Evolutionary conservation across 1,284 basidiomycete species (phyloP).

Genomic region (Agroathelia rolfsii): DNA sequence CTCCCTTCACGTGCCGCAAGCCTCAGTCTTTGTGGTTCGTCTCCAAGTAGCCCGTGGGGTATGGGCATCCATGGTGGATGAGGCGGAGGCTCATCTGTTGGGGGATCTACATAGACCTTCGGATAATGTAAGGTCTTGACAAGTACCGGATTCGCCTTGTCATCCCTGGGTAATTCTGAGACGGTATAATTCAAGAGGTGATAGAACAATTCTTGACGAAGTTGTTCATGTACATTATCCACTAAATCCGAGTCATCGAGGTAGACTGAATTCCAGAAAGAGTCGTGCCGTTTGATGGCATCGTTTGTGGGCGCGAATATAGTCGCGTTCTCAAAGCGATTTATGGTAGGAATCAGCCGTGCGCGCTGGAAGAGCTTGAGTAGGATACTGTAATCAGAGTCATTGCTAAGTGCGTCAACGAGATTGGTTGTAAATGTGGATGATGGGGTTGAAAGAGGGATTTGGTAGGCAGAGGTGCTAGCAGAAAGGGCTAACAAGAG

Average conservation of each 20-base stretch:
- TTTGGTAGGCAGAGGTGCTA: slow-evolving; percentile 11
- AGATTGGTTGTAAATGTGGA: slow-evolving; percentile 44
- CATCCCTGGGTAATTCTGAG: slow-evolving; percentile 31
- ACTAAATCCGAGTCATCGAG: slow-evolving; percentile 26
- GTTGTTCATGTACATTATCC: slow-evolving; percentile 80
- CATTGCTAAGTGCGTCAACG: slow-evolving; percentile 68
- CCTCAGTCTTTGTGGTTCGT: slow-evolving; percentile 76
- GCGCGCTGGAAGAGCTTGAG: slow-evolving; percentile 78
- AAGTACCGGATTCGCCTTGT: slow-evolving; percentile 26
- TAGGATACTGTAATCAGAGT: slow-evolving; percentile 74
- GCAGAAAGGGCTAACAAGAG: slow-evolving; percentile 20
- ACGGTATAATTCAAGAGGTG: slow-evolving; percentile 88
- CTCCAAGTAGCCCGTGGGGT: slow-evolving; percentile 73
- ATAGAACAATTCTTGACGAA: slow-evolving; percentile 90
- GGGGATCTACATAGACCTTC: slow-evolving; percentile 38
- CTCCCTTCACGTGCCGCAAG: slow-evolving; percentile 40
- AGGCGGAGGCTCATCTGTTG: slow-evolving; percentile 58
- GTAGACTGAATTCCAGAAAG: slow-evolving; percentile 29
- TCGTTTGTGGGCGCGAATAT: slow-evolving; percentile 94
- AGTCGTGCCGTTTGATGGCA: slow-evolving; percentile 60
- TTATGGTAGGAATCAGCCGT: slow-evolving; percentile 86
- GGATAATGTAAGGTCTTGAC: slow-evolving; percentile 70
- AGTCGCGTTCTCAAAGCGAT: slow-evolving; percentile 73
- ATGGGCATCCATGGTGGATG: slow-evolving; percentile 79
- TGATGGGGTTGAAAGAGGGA: slow-evolving; percentile 6